Base-by-base conservation (phyloP, 2,329 filamentous ascomycete genomes). In the Trichophyton verrucosum region DNA sequence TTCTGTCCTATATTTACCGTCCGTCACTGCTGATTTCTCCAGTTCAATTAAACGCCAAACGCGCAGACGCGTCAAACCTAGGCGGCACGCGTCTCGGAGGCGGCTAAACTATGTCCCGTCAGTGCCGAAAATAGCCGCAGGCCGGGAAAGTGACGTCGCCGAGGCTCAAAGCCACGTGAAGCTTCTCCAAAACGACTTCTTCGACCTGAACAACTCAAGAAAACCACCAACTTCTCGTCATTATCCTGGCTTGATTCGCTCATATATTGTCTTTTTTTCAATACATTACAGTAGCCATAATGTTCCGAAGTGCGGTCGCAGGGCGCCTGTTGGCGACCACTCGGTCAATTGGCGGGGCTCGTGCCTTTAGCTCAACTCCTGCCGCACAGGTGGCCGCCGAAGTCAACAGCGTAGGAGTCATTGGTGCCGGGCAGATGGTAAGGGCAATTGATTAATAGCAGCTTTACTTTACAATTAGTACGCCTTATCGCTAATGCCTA, bases 351-450 rank as follows among this genome's bases (percentile, higher is more conserved):
- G 72, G 72, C 24, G 64, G 65, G 60, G 64, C 65, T 60, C 74
- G 87, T 68, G 76, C 74, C 69, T 95, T 95, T 76, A 91, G 87
- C 77, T 85, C 85, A 38, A 84, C 82, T 44, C 75, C 84, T 51
- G 76, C 79, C 53, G 79, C 81, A 49, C 71, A 78, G 68, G 84
- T 83, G 64, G 78, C 79, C 63, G 84, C 86, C 61, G 84, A 91
- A 70, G 86, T 99, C 64, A 95, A 91, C 78, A 87, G 83, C 66
- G 78, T 99, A 47, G 94, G 92, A 70, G 92, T 99, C 57, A 81
- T 99, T 70, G 94, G 94, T 66, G 91, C 92, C 59, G 94, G 94
- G 30, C 94, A 97, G 74, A 96, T 97, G 91, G 91, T 95, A 49
- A 56, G 22, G 15, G 15, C 5, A 30, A 36, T 44, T 40, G 36